Evolutionary conservation across 2,329 filamentous ascomycete species (phyloP).

Genomic region (Fusarium transvaalense): DNA sequence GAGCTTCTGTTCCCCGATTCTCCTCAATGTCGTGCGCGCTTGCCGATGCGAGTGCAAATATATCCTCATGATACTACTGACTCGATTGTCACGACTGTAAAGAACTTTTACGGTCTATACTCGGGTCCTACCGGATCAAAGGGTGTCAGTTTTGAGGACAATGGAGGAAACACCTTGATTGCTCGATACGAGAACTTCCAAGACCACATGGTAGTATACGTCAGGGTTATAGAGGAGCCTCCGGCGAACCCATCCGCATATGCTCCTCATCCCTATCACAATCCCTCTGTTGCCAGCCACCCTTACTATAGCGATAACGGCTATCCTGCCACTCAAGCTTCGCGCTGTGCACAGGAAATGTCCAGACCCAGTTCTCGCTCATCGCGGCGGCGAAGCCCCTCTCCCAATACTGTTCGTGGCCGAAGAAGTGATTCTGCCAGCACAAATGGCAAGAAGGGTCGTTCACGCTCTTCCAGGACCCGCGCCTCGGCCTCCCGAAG

Average conservation of each 20-base stretch:
- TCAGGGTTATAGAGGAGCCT: conserved; percentile 80
- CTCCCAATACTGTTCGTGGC: conserved; percentile 75
- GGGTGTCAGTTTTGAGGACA: conserved; percentile 95
- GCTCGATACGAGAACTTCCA: conserved; percentile 95
- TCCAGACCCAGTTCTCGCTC: conserved; percentile 77
- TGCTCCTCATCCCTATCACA: conserved; percentile 66
- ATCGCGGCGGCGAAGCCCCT: conserved; percentile 82
- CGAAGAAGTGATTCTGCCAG: conserved; percentile 81
- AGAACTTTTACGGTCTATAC: conserved; percentile 98
- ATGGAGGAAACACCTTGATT: conserved; percentile 89
- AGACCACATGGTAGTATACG: conserved; percentile 93
- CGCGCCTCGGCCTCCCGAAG: conserved; percentile 61
- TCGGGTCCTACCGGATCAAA: conserved; percentile 76
- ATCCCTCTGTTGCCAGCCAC: conserved; percentile 65
- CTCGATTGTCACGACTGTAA: conserved; percentile 97
- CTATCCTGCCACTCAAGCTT: conserved; percentile 61
- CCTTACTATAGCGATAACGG: conserved; percentile 66
- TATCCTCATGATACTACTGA: conserved; percentile 96
- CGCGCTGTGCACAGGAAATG: conserved; percentile 69
- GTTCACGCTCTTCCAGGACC: conserved; percentile 78
- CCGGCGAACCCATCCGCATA: conserved; percentile 60
- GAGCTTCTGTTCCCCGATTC: conserved; percentile 78
- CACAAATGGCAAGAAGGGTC: conserved; percentile 72
- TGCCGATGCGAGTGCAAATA: conserved; percentile 90
- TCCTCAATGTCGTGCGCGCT: conserved; percentile 76